A percentile compares a stretch with the other conserved stretches of the same genome.
Conservation (phyloP, 257 asterid genomes). For the Solanum medicagineum region DNA sequence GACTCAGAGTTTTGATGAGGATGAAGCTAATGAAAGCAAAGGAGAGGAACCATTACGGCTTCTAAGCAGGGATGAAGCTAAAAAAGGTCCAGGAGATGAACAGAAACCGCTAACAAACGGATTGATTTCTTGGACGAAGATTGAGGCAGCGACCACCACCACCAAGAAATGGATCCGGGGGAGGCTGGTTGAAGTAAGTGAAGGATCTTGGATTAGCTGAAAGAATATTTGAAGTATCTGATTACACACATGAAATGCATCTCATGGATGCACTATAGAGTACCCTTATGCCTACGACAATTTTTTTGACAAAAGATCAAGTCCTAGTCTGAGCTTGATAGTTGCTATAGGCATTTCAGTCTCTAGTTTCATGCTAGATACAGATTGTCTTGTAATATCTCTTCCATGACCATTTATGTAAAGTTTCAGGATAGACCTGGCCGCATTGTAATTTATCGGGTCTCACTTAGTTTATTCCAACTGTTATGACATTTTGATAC, state of each 20-base stretch:
- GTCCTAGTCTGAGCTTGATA: not conserved
- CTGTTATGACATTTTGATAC: not conserved
- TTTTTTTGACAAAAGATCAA: not conserved
- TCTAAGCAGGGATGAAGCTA: constrained; percentile 4
- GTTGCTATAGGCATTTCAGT: not conserved
- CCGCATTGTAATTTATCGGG: not conserved
- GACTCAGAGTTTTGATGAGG: constrained; percentile 6
- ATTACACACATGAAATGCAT: constrained; percentile 4
- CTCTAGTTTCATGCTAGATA: not conserved
- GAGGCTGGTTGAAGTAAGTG: constrained; percentile 60
- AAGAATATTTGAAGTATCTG: not conserved
- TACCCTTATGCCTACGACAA: not conserved
- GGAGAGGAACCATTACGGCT: constrained; percentile 9
- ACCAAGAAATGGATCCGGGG: constrained; percentile 84
- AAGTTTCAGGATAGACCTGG: not conserved
- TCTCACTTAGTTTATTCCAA: not conserved
- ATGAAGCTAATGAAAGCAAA: not conserved
- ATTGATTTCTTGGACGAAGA: constrained; percentile 2
- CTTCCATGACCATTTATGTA: not conserved
- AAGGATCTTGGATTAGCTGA: constrained; percentile 36
- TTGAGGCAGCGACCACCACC: not conserved
- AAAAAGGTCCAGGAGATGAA: constrained; percentile 6
- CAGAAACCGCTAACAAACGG: constrained; percentile 12
- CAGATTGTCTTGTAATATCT: not conserved
- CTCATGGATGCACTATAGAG: constrained; percentile 16